These are phyloP conservation scores for Chlorophyllum brunneum DNA, from an alignment of 768 basidiomycete species.

Conservation along the genomic window DNA sequence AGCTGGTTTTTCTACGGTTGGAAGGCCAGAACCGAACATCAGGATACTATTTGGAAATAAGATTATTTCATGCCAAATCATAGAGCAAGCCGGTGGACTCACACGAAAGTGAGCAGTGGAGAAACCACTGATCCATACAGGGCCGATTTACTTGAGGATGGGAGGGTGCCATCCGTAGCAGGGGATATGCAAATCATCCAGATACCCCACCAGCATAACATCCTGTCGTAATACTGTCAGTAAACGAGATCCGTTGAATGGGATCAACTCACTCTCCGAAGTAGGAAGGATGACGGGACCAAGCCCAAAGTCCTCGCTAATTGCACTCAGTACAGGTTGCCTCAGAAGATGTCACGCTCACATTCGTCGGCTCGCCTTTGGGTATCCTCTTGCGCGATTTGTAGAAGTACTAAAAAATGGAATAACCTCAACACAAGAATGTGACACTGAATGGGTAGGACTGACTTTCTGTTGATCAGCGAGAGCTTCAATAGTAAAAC, in stretches of 20 bases:
- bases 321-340: background rate
- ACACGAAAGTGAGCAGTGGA: slow-evolving; percentile 65
- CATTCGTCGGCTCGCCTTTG: slow-evolving; percentile 46
- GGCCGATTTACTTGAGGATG: slow-evolving; percentile 42
- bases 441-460: too few species aligned
- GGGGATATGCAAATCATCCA: slow-evolving; percentile 61
- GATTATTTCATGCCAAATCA: background rate
- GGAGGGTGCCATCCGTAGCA: slow-evolving; percentile 40
- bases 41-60: slow-evolving; percentile 20
- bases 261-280: slow-evolving; percentile 56
- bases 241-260: background rate
- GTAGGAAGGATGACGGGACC: slow-evolving; percentile 66
- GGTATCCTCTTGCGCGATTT: slow-evolving; percentile 45
- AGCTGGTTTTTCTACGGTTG: slow-evolving; percentile 64
- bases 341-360: slow-evolving; percentile 19
- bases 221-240: slow-evolving; percentile 28
- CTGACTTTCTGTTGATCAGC: slow-evolving; percentile 57
- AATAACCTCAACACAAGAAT: background rate
- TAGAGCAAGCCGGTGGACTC: slow-evolving; percentile 18
- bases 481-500: slow-evolving; percentile 51
- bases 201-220: slow-evolving; percentile 65
- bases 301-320: slow-evolving; percentile 50
- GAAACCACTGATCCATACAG: slow-evolving; percentile 58
- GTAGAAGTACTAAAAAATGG: slow-evolving; percentile 39
- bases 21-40: slow-evolving; percentile 68